Percentiles rank a stretch among this genome's conserved stretches.
These are phyloP conservation scores for Adiantum capillusveneris DNA, from an alignment of 75 land plant genomes.

Conservation along the genomic window DNA sequence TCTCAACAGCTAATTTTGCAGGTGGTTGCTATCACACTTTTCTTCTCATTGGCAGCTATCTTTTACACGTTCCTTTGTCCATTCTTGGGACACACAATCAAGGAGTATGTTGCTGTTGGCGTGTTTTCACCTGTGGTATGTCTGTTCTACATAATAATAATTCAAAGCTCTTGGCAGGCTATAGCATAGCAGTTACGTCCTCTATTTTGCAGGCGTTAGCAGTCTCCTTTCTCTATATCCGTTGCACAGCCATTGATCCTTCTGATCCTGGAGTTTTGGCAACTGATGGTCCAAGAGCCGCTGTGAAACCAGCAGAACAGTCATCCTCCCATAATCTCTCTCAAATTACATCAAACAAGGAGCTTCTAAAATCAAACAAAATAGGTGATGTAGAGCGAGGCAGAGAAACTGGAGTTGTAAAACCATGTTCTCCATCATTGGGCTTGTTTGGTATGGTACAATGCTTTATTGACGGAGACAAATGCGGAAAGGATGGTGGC, in stretches of 20 bases:
- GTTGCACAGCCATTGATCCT: conserved; percentile 90
- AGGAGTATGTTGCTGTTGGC: conserved; percentile 1
- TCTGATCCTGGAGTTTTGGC: conserved; percentile 81
- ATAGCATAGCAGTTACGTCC: too few species aligned
- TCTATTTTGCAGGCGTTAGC: conserved; percentile 52
- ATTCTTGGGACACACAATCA: neutral
- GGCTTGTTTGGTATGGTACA: conserved; percentile 22
- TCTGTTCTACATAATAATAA: neutral
- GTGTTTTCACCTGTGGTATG: conserved; percentile 7
- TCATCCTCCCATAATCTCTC: conserved; percentile 2
- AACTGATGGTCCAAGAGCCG: conserved; percentile 6
- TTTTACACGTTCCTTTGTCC: conserved; percentile 7
- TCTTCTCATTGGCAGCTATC: neutral
- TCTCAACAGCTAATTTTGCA: too few species aligned
- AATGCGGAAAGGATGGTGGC: conserved; percentile 32
- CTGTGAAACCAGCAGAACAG: neutral
- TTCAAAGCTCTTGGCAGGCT: too few species aligned
- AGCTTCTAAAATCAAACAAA: neutral
- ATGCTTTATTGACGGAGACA: conserved; percentile 1
- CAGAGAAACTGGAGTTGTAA: conserved; percentile 14
- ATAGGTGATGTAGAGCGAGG: conserved; percentile 8
- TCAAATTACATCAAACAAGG: too few species aligned
- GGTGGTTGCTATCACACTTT: conserved; percentile 10
- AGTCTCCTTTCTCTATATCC: conserved; percentile 68
- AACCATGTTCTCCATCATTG: conserved; percentile 14